A percentile compares a stretch with the other conserved stretches of the same genome.
Evolutionary conservation across 768 basidiomycete species (phyloP).

Genomic region (Hericium coralloides): DNA sequence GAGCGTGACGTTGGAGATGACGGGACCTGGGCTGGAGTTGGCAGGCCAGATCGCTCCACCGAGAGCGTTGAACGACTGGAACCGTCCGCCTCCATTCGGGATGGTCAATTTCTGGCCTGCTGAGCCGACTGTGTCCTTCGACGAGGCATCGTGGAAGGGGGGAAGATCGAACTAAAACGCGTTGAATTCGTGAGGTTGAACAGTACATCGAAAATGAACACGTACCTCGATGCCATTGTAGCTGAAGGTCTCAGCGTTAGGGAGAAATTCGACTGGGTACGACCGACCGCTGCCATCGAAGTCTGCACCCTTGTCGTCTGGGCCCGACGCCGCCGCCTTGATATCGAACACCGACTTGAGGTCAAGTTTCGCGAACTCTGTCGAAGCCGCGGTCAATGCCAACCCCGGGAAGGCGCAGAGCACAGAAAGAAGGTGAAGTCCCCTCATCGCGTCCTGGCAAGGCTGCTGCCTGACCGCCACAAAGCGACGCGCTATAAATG

Average conservation of each 20-base stretch:
- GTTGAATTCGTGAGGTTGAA: background rate
- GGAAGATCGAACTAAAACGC: slow-evolving; percentile 1
- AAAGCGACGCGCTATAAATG: background rate
- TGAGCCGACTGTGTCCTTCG: slow-evolving; percentile 3
- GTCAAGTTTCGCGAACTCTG: slow-evolving; percentile 2
- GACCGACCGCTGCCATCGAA: slow-evolving; percentile 9
- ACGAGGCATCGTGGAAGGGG: slow-evolving; percentile 3
- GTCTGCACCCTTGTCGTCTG: slow-evolving; percentile 3
- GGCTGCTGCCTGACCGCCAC: background rate
- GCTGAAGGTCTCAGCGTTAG: background rate
- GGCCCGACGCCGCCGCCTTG: slow-evolving; percentile 7
- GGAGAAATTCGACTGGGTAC: slow-evolving; percentile 8
- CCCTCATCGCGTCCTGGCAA: background rate
- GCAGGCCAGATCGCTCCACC: background rate
- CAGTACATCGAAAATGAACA: background rate
- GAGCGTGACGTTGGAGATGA: slow-evolving; percentile 3
- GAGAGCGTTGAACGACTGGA: slow-evolving; percentile 8
- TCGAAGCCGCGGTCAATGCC: background rate
- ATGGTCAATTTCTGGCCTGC: slow-evolving; percentile 4
- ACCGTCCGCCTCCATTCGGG: background rate
- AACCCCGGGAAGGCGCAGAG: background rate
- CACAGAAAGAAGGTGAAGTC: background rate
- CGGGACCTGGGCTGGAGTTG: background rate
- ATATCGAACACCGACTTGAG: slow-evolving; percentile 2
- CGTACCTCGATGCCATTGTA: slow-evolving; percentile 7